phyloP scores from a whole-genome alignment of 2,329 filamentous ascomycete genomes.

The Dothideomycetes sp. region DNA sequence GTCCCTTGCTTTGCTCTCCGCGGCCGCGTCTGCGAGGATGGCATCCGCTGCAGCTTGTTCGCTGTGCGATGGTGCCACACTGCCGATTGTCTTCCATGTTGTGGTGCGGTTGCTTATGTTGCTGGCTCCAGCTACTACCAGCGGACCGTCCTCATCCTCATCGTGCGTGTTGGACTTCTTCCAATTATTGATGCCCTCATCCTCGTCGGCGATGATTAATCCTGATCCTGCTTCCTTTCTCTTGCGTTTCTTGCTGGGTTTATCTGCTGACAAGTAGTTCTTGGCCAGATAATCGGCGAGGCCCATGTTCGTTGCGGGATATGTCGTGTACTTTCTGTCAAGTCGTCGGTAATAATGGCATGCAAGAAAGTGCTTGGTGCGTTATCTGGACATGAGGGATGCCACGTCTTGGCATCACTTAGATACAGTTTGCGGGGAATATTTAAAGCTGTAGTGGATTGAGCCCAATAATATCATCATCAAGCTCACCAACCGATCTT shows the following conservation, averaged over 20 bases:
- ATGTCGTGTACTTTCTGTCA: not conserved
- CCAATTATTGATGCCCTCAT: constrained; percentile 41
- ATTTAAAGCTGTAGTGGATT: too few relatives aligned
- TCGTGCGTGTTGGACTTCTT: constrained; percentile 31
- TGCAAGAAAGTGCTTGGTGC: too few relatives aligned
- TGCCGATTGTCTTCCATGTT: constrained; percentile 67
- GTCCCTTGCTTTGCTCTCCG: constrained; percentile 18
- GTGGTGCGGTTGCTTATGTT: constrained; percentile 73
- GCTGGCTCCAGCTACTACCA: constrained; percentile 29
- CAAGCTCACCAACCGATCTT: too few relatives aligned
- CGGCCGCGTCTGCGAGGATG: constrained; percentile 23
- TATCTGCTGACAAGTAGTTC: constrained; percentile 71
- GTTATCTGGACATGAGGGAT: too few relatives aligned
- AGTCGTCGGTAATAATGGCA: too few relatives aligned
- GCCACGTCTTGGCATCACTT: too few relatives aligned
- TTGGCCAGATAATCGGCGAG: constrained; percentile 81
- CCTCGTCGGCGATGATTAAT: constrained; percentile 41
- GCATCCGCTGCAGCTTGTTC: constrained; percentile 52
- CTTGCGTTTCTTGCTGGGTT: constrained; percentile 39
- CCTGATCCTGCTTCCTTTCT: constrained; percentile 30
- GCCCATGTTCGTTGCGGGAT: constrained; percentile 34
- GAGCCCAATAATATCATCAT: too few relatives aligned
- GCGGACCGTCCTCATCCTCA: constrained; percentile 44
- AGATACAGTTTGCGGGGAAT: too few relatives aligned
- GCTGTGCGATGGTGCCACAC: constrained; percentile 35